A percentile compares a stretch with the other conserved stretches of the same genome.
phyloP scores from a whole-genome alignment of 2,329 filamentous ascomycete species.

The Cercospora janseana region DNA sequence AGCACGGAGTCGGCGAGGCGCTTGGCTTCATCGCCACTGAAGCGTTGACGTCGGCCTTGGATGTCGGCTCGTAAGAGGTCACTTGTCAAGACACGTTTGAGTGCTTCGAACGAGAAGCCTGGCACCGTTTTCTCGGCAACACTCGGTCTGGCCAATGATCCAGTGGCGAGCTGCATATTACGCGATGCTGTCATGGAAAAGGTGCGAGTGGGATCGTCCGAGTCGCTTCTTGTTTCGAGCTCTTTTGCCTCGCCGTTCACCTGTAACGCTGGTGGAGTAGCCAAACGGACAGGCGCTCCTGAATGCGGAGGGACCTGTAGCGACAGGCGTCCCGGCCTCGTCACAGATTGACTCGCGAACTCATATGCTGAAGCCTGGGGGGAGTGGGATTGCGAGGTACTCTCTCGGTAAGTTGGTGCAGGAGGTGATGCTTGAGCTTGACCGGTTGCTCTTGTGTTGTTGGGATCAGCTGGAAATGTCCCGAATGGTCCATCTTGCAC shows the following conservation, averaged over 20 bases:
- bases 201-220: constrained; percentile 23
- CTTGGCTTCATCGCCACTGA: constrained; percentile 49
- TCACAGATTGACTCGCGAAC: constrained; percentile 27
- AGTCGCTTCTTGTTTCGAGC: constrained; percentile 26
- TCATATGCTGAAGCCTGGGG: constrained; percentile 51
- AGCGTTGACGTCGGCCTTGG: constrained; percentile 39
- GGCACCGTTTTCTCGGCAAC: neutral
- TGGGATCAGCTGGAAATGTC: constrained; percentile 64
- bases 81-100: constrained; percentile 48
- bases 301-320: constrained; percentile 63
- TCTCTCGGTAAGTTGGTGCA: constrained; percentile 6
- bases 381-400: constrained; percentile 45
- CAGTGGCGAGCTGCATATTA: neutral
- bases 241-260: constrained; percentile 51
- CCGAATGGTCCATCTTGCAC: constrained; percentile 66
- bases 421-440: constrained; percentile 19
- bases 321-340: constrained; percentile 53
- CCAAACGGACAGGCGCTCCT: constrained; percentile 60
- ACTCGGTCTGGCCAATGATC: neutral
- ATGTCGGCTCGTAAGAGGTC: constrained; percentile 50
- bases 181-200: neutral
- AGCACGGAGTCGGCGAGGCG: constrained; percentile 48
- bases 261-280: constrained; percentile 58
- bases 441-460: constrained; percentile 23
- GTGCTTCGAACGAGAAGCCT: constrained; percentile 40